Base-by-base conservation (phyloP, 352 stramenopile species). In the Phytopythium ostracodes region DNA sequence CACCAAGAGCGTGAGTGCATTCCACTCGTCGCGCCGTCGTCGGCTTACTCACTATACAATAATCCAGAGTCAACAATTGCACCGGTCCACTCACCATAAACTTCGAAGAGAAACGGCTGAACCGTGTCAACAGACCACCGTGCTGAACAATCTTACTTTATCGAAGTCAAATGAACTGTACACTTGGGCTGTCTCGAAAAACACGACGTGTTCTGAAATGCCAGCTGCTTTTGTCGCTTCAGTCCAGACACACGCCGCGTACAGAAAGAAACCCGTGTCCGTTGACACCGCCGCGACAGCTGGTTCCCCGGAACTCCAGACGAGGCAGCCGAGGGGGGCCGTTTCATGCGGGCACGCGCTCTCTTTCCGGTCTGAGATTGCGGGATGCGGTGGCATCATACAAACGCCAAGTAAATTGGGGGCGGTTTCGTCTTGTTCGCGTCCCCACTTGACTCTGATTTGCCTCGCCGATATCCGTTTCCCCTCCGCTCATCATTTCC, bases 401-500 rank as follows among this genome's bases (percentile, higher is more conserved):
- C 33, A 47, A 44, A 47, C 33, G 3, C 33, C 33, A 33, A 58
- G 33, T 58, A 58, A 44, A 8, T 10, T 2, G 22, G 1, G 5
- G 20, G 52, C 33, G 31, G 33, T 59, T 47, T 60, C 38, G 8
- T 59, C 38, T 56, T 64, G 56, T 40, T 59, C 51, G 25, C 38
- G 14, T 40, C 56, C 50, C 47, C 38, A 57, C 43, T 25, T 49
- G 50, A 47, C 71, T 29, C 44, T 33, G 46, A 33, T 20, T 33
- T 27, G 46, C 47, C n/a, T 17, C 42, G n/a, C 20, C 42, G 42
- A 25, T 20, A 49, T 25, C 20, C 42, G 42, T 49, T 49, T 49
- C 40, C 40, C 15, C 40, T 17, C 17, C 40, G 29, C 7, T 44
- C 42, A 8, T 54, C 64, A 77, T 65, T 74, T 64, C 62, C 42